phyloP scores from a whole-genome alignment of 257 asterid species.

The Scutellaria baicalensis region DNA sequence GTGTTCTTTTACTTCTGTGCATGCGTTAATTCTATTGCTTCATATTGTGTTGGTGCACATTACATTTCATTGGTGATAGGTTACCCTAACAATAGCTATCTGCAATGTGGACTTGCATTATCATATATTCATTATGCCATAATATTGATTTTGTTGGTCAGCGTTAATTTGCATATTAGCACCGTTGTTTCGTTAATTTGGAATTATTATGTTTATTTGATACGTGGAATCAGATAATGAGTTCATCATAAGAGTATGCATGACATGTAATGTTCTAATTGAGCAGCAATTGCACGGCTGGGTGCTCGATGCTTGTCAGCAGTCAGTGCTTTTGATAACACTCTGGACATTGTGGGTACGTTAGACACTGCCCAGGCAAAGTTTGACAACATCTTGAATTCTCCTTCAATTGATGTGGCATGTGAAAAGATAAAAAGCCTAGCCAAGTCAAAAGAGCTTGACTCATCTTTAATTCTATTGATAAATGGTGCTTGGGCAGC shows the following conservation, averaged over 20 bases:
- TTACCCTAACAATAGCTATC: background rate
- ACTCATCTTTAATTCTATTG: constrained; percentile 81
- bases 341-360: constrained; percentile 75
- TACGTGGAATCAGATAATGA: background rate
- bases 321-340: constrained; percentile 87
- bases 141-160: background rate
- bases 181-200: background rate
- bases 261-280: constrained; percentile 7
- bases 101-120: background rate
- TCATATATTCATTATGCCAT: background rate
- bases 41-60: background rate
- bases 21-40: background rate
- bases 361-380: constrained; percentile 85
- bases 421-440: constrained; percentile 86
- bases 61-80: background rate
- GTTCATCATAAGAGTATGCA: background rate
- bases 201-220: background rate
- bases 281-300: constrained; percentile 78
- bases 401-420: constrained; percentile 67
- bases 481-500: constrained; percentile 92
- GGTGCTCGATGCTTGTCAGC: constrained; percentile 91
- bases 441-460: constrained; percentile 83
- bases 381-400: constrained; percentile 79
- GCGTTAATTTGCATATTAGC: background rate
- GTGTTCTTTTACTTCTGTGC: background rate